These are phyloP conservation scores for Gnetum montanum DNA, from an alignment of 75 land plant genomes.

Conservation along the genomic window DNA sequence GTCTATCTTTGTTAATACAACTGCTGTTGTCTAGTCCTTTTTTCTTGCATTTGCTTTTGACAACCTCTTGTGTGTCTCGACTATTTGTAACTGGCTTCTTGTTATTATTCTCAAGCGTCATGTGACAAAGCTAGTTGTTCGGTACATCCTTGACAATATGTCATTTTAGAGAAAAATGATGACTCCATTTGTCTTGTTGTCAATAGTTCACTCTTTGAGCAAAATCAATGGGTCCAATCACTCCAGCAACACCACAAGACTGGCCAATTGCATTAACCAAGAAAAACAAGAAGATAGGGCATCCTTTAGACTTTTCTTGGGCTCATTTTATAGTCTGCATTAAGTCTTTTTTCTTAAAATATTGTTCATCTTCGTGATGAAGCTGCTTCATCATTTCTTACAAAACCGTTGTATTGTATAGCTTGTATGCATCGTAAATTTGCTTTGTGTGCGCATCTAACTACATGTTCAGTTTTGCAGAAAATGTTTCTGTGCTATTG, in stretches of 20 bases:
- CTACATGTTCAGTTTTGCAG: no score
- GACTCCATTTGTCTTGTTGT: conserved; percentile 79
- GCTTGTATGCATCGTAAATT: no score
- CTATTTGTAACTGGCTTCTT: conserved; percentile 66
- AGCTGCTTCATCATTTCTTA: no score
- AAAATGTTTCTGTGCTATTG: no score
- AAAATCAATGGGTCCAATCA: conserved; percentile 60
- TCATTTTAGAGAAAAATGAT: conserved; percentile 55
- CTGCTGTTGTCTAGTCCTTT: conserved; percentile 8
- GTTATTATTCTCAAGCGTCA: conserved; percentile 59
- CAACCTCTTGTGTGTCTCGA: conserved; percentile 50
- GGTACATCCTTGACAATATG: conserved; percentile 71
- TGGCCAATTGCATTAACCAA: conserved; percentile 76
- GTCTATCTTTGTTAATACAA: background rate
- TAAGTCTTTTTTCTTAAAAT: conserved; percentile 88
- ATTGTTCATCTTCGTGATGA: no score
- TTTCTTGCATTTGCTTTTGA: conserved; percentile 49
- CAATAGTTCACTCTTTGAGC: conserved; percentile 50
- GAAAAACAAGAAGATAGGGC: conserved; percentile 86
- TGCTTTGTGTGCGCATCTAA: no score
- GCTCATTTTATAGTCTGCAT: conserved; percentile 67
- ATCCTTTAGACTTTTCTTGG: conserved; percentile 42
- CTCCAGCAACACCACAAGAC: conserved; percentile 66
- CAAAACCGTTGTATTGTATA: no score
- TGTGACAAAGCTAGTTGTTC: conserved; percentile 51